phyloP scores from a whole-genome alignment of 345 rosid species.

The Hibiscus trionum region DNA sequence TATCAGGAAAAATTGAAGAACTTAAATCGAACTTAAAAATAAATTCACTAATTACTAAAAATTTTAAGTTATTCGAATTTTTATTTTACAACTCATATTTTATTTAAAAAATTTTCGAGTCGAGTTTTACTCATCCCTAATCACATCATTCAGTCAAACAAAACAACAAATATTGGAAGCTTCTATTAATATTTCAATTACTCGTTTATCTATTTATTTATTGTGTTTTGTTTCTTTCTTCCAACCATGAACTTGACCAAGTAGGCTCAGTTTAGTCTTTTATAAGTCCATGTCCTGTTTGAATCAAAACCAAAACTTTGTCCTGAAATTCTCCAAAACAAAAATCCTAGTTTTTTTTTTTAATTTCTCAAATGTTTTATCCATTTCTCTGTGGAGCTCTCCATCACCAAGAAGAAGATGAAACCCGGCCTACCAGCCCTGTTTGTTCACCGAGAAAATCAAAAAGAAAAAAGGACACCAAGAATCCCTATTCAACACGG shows the following conservation, averaged over 20 bases:
- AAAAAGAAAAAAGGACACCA: slow-evolving; percentile 21
- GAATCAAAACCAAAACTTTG: not conserved
- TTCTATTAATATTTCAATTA: not conserved
- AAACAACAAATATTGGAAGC: not conserved
- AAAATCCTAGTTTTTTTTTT: not conserved
- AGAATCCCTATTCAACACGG: slow-evolving; percentile 49
- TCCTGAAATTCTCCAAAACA: not conserved
- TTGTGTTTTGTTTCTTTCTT: not conserved
- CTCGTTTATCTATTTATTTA: not conserved
- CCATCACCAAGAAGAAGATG: slow-evolving; percentile 17
- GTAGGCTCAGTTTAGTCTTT: not conserved
- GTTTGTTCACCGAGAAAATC: slow-evolving; percentile 22
- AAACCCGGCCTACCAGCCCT: slow-evolving; percentile 8
- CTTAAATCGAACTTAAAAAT: too few relatives aligned
- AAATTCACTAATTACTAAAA: too few relatives aligned
- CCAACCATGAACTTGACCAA: slow-evolving; percentile 4
- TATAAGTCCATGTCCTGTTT: not conserved
- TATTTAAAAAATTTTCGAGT: too few relatives aligned
- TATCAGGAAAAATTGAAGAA: too few relatives aligned
- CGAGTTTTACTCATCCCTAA: too few relatives aligned
- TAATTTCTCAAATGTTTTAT: slow-evolving; percentile 19
- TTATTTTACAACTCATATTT: too few relatives aligned
- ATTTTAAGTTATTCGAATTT: too few relatives aligned
- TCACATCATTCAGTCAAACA: not conserved
- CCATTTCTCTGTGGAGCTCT: slow-evolving; percentile 33